Percentiles rank a stretch among this genome's conserved stretches.
These are phyloP conservation scores for Dictyostelium citrinum DNA, from an alignment of 78 protist genomes.

Conservation along the genomic window DNA sequence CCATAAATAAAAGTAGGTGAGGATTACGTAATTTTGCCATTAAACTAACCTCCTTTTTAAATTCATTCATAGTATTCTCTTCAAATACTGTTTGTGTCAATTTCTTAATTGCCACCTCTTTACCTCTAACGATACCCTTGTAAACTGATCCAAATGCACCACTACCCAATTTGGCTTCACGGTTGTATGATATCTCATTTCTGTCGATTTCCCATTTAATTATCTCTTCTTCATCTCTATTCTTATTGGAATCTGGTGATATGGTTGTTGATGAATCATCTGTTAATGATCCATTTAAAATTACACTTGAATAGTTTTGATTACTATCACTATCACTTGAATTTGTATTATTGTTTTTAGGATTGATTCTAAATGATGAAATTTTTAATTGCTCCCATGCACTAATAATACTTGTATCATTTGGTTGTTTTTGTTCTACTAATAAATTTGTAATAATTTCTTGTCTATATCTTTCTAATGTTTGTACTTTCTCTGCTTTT, in stretches of 20 bases:
- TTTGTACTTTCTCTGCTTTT: conserved; percentile 43
- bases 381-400: conserved; percentile 45
- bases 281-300: background rate
- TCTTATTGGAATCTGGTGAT: background rate
- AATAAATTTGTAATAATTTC: conserved; percentile 28
- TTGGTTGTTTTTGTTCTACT: background rate
- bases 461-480: conserved; percentile 14
- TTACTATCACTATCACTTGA: background rate
- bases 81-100: conserved; percentile 72
- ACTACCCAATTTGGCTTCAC: conserved; percentile 59
- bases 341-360: background rate
- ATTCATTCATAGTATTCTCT: conserved; percentile 67
- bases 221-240: conserved; percentile 55
- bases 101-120: conserved; percentile 83
- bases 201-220: conserved; percentile 64
- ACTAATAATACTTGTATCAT: background rate
- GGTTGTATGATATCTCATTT: conserved; percentile 20
- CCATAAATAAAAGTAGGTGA: conserved; percentile 70
- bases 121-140: conserved; percentile 79
- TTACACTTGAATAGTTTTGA: background rate
- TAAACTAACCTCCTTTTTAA: conserved; percentile 76
- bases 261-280: background rate
- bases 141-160: conserved; percentile 83
- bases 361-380: conserved; percentile 10
- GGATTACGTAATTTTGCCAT: conserved; percentile 78